Base-by-base conservation (phyloP, 2,329 filamentous ascomycete genomes). In the Botrytis galanthina region DNA sequence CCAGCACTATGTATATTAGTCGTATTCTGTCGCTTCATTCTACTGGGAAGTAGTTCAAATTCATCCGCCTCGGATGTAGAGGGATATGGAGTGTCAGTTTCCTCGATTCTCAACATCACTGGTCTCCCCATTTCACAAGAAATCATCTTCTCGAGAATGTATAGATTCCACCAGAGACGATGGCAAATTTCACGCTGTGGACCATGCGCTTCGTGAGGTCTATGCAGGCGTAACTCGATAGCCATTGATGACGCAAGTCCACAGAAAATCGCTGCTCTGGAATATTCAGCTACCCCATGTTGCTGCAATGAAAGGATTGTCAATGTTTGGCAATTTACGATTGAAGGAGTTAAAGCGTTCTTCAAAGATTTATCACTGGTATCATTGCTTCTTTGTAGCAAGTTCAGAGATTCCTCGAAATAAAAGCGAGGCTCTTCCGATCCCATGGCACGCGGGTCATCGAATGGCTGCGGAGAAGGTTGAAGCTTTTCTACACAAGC, bases 141-240 rank as follows among this genome's bases (percentile, higher is more conserved):
- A 42, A 80, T 73, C 78, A 81, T 79, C 70, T 80, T 81, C n/a
- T 81, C 79, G 2, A 80, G 74, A 22, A 80, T 76, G 61, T 78
- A 81, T 4, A 81, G 29, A 70, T 80, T 81, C 79, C 79, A 81
- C 79, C 79, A 80, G 9, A 81, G 75, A 22, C 79, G 74, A 42
- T 79, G 78, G 35, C 76, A 75, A 20, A 80, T 73, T 62, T 80
- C 78, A 14, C 74, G 70, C 64, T 80, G 75, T 29, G 77, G 75
- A 46, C 80, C 78, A 57, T 75, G 64, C 2, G 73, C 69, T 46
- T 77, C 76, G n/a, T 71, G 73, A 18, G 73, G 73, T 48, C 79
- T 74, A 72, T 81, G 77, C 14, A 81, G 44, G 1, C 78, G 77
- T 32, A 81, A 66, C 35, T 81, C 79, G 51, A 79, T 78, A 0